These are phyloP conservation scores for Botryotinia convoluta DNA, from an alignment of 2,329 filamentous ascomycete species.

Conservation along the genomic window DNA sequence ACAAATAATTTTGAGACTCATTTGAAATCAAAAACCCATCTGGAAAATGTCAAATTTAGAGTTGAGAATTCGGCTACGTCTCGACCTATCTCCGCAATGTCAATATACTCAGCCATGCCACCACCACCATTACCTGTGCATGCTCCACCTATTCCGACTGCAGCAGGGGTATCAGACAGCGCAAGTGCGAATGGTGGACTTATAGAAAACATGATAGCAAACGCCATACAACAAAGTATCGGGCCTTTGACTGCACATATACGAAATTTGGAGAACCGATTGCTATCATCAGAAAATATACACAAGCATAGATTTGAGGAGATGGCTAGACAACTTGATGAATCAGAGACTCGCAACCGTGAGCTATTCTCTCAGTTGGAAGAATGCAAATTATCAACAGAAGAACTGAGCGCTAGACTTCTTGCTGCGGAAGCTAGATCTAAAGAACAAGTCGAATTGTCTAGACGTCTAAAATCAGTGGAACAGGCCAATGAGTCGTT, in stretches of 20 bases:
- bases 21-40: slow-evolving; percentile 1
- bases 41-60: neutral
- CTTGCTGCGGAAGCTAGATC: neutral
- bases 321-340: slow-evolving; percentile 4
- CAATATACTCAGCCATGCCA: neutral
- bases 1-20: neutral
- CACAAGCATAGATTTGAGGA: slow-evolving; percentile 11
- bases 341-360: neutral
- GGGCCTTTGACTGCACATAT: slow-evolving; percentile 4
- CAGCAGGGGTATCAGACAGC: neutral
- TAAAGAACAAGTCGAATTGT: neutral
- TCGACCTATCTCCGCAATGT: neutral
- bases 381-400: neutral
- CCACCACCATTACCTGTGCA: neutral
- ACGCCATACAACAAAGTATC: neutral
- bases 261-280: neutral
- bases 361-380: neutral
- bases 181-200: slow-evolving; percentile 2
- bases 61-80: neutral
- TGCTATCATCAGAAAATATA: neutral
- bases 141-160: neutral
- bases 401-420: slow-evolving; percentile 9
- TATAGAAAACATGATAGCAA: slow-evolving; percentile 12
- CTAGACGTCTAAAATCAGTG: neutral
- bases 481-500: neutral